Evolutionary conservation across 345 rosid genomes (phyloP).

Genomic region (Populus davidiana): DNA sequence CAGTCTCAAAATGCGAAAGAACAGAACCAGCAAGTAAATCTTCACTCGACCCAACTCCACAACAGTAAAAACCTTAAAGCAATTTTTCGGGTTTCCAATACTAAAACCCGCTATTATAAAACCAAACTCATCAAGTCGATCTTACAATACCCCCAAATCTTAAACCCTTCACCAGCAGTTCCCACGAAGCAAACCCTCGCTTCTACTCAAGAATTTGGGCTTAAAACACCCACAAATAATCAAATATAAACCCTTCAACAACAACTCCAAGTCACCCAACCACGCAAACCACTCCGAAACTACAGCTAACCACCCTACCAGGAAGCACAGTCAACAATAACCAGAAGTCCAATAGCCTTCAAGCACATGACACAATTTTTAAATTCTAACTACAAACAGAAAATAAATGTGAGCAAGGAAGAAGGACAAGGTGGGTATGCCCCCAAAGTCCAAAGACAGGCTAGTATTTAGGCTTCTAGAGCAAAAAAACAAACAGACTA

Average conservation of each 20-base stretch:
- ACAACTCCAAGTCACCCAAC: not conserved
- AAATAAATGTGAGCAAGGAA: not conserved
- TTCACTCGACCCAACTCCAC: not conserved
- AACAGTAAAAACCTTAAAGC: conserved; percentile 3
- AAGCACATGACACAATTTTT: not conserved
- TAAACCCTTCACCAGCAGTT: conserved; percentile 11
- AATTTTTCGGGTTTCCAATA: conserved; percentile 4
- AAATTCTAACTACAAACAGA: not conserved
- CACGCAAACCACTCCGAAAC: not conserved
- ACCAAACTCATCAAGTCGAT: conserved; percentile 10
- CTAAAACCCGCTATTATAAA: not conserved
- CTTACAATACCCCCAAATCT: not conserved
- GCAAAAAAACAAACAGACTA: not conserved
- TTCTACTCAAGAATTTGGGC: not conserved
- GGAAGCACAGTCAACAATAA: not conserved
- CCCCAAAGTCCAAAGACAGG: not conserved
- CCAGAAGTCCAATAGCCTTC: not conserved
- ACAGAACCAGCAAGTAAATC: not conserved
- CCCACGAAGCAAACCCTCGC: not conserved
- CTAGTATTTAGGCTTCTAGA: not conserved
- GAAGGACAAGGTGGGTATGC: not conserved
- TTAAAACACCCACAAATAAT: not conserved
- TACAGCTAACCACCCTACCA: not conserved
- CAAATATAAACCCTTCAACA: not conserved
- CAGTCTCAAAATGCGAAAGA: not conserved